These are phyloP conservation scores for Kodamaea suecica DNA, from an alignment of 1,139 yeast genomes.

Conservation along the genomic window DNA sequence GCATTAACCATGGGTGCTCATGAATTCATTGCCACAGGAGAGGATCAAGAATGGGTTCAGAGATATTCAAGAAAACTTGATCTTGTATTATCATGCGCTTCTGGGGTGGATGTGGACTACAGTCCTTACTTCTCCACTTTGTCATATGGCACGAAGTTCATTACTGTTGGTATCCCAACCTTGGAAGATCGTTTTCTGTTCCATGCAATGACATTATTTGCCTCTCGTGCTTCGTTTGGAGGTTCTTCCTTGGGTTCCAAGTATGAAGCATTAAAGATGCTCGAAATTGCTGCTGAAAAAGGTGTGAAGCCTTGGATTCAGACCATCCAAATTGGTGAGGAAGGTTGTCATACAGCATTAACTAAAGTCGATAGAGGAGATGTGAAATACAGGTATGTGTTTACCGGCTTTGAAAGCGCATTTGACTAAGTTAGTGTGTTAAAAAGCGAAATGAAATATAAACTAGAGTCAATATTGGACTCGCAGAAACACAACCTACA, in stretches of 20 bases:
- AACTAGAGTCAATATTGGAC: too few relatives aligned
- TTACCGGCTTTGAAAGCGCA: constrained; percentile 14
- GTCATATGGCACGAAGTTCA: constrained; percentile 45
- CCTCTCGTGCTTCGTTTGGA: constrained; percentile 30
- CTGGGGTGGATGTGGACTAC: constrained; percentile 35
- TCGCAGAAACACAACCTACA: too few relatives aligned
- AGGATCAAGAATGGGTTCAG: constrained; percentile 33
- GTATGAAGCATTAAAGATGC: constrained; percentile 15
- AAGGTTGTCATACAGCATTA: constrained; percentile 28
- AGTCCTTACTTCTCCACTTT: constrained; percentile 30
- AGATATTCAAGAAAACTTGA: constrained; percentile 39
- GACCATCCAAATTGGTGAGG: constrained; percentile 36
- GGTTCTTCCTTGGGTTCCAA: constrained; percentile 29
- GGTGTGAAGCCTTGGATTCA: constrained; percentile 43
- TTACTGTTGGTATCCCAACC: constrained; percentile 55
- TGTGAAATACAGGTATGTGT: constrained; percentile 21
- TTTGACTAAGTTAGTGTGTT: constrained; percentile 7
- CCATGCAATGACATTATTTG: constrained; percentile 28
- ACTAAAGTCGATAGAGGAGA: constrained; percentile 27
- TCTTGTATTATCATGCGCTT: constrained; percentile 48
- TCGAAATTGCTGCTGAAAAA: constrained; percentile 38
- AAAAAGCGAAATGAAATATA: too few relatives aligned
- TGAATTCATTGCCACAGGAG: constrained; percentile 39
- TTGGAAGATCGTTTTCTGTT: constrained; percentile 23
- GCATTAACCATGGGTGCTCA: constrained; percentile 38